Conservation (phyloP, 192 early-diverging fungal species). For the Pilobolus umbonatus region DNA sequence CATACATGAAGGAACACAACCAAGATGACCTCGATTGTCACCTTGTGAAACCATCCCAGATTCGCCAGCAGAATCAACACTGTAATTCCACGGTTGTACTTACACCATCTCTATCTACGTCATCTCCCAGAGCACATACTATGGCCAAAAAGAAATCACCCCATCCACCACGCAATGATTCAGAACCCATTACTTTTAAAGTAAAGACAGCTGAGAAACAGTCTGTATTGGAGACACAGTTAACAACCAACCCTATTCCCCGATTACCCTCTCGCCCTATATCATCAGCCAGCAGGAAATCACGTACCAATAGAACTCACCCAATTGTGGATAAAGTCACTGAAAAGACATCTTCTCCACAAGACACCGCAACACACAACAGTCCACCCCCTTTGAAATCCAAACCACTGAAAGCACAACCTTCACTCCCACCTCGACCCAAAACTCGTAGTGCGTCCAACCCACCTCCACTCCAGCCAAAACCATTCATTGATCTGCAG, state of each 20-base stretch:
- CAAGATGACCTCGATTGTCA: constrained; percentile 21
- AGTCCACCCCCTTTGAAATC: constrained; percentile 9
- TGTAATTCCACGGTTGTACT: too few relatives aligned
- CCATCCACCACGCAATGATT: too few relatives aligned
- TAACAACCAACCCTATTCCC: constrained; percentile 19
- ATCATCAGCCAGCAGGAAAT: constrained; percentile 10
- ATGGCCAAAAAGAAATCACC: neutral
- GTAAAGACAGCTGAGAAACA: neutral
- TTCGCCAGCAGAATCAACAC: constrained; percentile 12
- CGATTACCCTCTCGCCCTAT: constrained; percentile 21
- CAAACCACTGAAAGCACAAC: constrained; percentile 1
- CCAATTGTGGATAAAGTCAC: too few relatives aligned
- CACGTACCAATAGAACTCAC: neutral
- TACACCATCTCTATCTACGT: neutral
- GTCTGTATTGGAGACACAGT: neutral
- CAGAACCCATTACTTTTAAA: neutral
- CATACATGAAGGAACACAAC: constrained; percentile 1
- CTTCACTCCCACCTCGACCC: constrained; percentile 5
- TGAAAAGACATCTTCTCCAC: neutral
- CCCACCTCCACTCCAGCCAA: neutral
- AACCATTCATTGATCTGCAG: neutral
- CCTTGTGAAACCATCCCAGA: constrained; percentile 20
- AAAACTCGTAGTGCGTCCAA: neutral
- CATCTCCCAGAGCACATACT: too few relatives aligned
- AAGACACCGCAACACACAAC: neutral